These are phyloP conservation scores for Blastobotrys elegans DNA, from an alignment of 1,139 yeast genomes.

Conservation along the genomic window DNA sequence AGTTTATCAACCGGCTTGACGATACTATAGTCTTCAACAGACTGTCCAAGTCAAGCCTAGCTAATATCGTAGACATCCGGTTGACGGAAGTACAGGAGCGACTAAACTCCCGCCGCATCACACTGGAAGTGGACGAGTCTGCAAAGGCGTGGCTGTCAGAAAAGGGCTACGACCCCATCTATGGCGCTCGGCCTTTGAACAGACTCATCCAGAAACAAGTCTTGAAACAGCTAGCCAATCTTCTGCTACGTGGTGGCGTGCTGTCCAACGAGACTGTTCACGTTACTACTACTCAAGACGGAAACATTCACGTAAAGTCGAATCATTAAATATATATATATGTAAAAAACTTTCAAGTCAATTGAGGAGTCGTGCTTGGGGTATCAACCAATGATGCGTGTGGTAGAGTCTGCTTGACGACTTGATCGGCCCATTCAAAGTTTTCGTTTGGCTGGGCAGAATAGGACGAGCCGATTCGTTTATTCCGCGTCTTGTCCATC, in stretches of 20 bases:
- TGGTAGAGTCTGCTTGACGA: slow-evolving; percentile 24
- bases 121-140: slow-evolving; percentile 45
- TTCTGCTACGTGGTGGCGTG: slow-evolving; percentile 73
- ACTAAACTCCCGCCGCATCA: slow-evolving; percentile 72
- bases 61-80: slow-evolving; percentile 78
- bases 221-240: slow-evolving; percentile 80
- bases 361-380: background rate
- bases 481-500: slow-evolving; percentile 25
- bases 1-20: slow-evolving; percentile 87
- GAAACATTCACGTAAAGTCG: slow-evolving; percentile 41
- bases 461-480: slow-evolving; percentile 25
- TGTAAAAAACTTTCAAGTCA: too few relatives aligned
- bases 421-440: slow-evolving; percentile 26
- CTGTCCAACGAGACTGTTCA: slow-evolving; percentile 62
- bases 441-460: slow-evolving; percentile 20
- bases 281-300: slow-evolving; percentile 38
- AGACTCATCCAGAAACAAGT: slow-evolving; percentile 76
- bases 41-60: slow-evolving; percentile 65
- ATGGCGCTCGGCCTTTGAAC: slow-evolving; percentile 96
- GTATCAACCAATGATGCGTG: slow-evolving; percentile 29
- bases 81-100: slow-evolving; percentile 75
- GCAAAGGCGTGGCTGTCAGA: slow-evolving; percentile 77
- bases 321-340: slow-evolving; percentile 39
- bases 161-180: slow-evolving; percentile 82
- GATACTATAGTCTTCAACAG: slow-evolving; percentile 88